phyloP scores from a whole-genome alignment of 345 rosid species.

The Mercurialis annua region DNA sequence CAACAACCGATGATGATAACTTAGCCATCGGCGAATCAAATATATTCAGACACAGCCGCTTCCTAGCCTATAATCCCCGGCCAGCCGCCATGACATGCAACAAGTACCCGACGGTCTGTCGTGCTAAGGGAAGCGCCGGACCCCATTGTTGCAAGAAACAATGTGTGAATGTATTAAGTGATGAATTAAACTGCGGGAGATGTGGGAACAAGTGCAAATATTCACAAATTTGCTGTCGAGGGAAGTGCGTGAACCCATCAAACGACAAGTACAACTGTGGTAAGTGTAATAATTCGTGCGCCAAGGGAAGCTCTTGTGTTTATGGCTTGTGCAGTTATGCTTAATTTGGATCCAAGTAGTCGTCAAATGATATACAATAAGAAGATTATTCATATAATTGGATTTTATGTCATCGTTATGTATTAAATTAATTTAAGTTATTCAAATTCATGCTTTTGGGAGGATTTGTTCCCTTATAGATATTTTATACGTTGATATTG shows the following conservation, averaged over 20 bases:
- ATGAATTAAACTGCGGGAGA: constrained; percentile 26
- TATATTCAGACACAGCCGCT: neutral
- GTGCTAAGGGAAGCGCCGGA: constrained; percentile 25
- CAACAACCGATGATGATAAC: neutral
- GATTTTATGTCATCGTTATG: too few relatives aligned
- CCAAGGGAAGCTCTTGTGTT: constrained; percentile 24
- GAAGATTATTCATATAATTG: too few relatives aligned
- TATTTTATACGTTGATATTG: too few relatives aligned
- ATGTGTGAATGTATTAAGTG: constrained; percentile 32
- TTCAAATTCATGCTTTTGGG: too few relatives aligned
- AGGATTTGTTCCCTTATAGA: too few relatives aligned
- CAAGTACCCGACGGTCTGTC: constrained; percentile 24
- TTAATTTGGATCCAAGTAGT: neutral
- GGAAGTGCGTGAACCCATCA: constrained; percentile 26
- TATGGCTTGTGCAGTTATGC: constrained; percentile 39
- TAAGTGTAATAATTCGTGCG: constrained; percentile 31
- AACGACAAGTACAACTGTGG: constrained; percentile 27
- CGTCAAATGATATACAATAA: too few relatives aligned
- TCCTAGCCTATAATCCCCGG: neutral
- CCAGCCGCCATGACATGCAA: neutral
- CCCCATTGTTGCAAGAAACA: constrained; percentile 37
- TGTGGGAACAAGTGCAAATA: constrained; percentile 37
- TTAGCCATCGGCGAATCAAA: neutral
- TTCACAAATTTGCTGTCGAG: constrained; percentile 23
- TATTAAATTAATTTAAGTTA: too few relatives aligned